Conservation (phyloP, 768 basidiomycete species). For the Suillus variegatus region DNA sequence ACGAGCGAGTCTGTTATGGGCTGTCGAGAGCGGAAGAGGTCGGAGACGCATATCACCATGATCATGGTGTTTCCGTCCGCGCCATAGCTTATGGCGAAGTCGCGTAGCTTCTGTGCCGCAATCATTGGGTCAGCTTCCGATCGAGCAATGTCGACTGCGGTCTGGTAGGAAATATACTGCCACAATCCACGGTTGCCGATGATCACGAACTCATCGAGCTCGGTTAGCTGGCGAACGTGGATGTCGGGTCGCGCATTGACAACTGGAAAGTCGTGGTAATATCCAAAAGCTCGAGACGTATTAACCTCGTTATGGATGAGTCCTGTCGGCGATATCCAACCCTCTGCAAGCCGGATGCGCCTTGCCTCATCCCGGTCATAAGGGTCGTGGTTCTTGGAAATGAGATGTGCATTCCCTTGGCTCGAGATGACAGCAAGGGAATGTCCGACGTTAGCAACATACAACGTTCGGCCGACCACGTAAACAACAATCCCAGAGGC, state of each 20-base stretch:
- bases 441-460: conserved; percentile 89
- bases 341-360: conserved; percentile 90
- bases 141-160: conserved; percentile 93
- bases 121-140: conserved; percentile 77
- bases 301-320: conserved; percentile 91
- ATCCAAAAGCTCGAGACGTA: conserved; percentile 92
- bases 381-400: conserved; percentile 87
- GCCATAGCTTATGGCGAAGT: conserved; percentile 96
- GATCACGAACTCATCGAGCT: conserved; percentile 95
- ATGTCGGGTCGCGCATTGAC: conserved; percentile 90
- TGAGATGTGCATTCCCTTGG: conserved; percentile 67
- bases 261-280: conserved; percentile 85
- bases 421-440: conserved; percentile 84
- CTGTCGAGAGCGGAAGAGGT: conserved; percentile 66
- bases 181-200: conserved; percentile 91
- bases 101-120: conserved; percentile 94
- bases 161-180: conserved; percentile 93
- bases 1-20: conserved; percentile 30
- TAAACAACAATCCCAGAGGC: conserved; percentile 89
- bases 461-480: conserved; percentile 74
- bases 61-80: conserved; percentile 95
- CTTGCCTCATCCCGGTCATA: conserved; percentile 82
- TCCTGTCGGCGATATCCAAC: conserved; percentile 91
- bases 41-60: conserved; percentile 89
- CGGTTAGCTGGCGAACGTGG: conserved; percentile 63